A percentile compares a stretch with the other conserved stretches of the same genome.
phyloP scores from a whole-genome alignment of 345 rosid species.

The Moringa oleifera region DNA sequence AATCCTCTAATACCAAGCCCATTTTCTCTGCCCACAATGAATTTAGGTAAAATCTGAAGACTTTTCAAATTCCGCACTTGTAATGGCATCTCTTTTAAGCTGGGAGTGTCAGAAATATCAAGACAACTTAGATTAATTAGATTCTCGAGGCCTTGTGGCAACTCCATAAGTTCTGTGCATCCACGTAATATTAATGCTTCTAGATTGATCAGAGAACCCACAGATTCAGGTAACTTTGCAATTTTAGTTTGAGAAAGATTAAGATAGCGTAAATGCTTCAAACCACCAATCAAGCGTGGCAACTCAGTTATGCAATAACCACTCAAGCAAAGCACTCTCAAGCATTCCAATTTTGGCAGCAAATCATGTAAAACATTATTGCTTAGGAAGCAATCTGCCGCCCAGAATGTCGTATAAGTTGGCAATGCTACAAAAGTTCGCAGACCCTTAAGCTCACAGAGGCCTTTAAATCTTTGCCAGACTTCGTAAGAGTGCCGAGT shows the following conservation, averaged over 20 bases:
- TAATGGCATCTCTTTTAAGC: conserved; percentile 19
- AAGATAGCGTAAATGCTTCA: conserved; percentile 20
- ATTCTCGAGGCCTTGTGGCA: conserved; percentile 7
- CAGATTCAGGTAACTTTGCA: conserved; percentile 20
- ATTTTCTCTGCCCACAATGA: conserved; percentile 6
- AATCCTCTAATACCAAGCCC: conserved; percentile 17
- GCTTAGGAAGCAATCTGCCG: too few species aligned
- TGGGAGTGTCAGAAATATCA: conserved; percentile 14
- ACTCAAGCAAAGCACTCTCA: conserved; percentile 15
- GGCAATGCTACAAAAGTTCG: too few species aligned
- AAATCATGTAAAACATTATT: not conserved
- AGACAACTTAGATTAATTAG: conserved; percentile 19
- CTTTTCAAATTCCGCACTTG: conserved; percentile 13
- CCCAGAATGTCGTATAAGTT: too few species aligned
- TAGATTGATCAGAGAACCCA: conserved; percentile 10
- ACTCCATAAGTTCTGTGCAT: not conserved
- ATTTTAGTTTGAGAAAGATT: conserved; percentile 17
- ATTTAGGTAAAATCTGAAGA: conserved; percentile 11
- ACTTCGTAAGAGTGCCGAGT: not conserved
- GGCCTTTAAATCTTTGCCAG: not conserved
- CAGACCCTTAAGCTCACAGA: too few species aligned
- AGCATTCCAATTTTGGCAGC: conserved; percentile 9
- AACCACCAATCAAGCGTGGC: conserved; percentile 18
- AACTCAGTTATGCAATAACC: conserved; percentile 10
- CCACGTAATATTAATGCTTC: conserved; percentile 12